Evolutionary conservation across 768 basidiomycete genomes (phyloP), one percentile per base, ranked within the genome.

Genomic region (Leccinum truebloodii): DNA sequence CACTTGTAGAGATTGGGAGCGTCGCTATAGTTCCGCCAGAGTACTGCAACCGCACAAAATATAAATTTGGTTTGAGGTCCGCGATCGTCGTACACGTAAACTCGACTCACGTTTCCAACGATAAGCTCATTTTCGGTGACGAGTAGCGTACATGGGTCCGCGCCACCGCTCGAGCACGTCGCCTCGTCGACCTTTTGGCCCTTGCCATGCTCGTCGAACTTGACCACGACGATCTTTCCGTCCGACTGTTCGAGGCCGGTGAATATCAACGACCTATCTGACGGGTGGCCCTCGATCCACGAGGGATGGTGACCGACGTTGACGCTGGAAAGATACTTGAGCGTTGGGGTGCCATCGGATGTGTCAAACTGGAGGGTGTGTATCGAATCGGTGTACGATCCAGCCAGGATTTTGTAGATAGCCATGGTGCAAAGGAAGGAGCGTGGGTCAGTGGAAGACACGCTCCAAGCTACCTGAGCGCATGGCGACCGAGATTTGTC

Each of bases 261-360:
- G 66, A 87, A 87, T 34, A 91, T 76, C 26, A 92, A 65, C 3
- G 83, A 81, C 49, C 74, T 77, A 61, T 88, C 82, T 0, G 69
- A 72, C 0, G 86, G 85, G 67, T 88, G 82, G 7, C 77, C 74
- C 12, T 86, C 81, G 62, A 95, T 79, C 92, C 92, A 94, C 6
- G 90, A 91, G 1, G 92, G 89, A 66, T 85, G 83, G 63, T 80
- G 73, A 28, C 89, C 88, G 39, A 86, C 83, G 9, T 71, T 68
- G 54, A 84, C 66, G 16, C 78, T 63, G 4, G 83, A 80, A 13
- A 75, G 66, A 35, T 83, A 69, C 12, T 75, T 75, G 58, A 92
- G 73, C 24, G 79, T 88, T 73, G 26, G 86, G 81, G 56, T 76
- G 75, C 18, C 14, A 41, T 63, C 90, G 73, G 70, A 81, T 73